Evolutionary conservation across 164 flowering plant genomes (phyloP).

Genomic region (Sextonia rubra): DNA sequence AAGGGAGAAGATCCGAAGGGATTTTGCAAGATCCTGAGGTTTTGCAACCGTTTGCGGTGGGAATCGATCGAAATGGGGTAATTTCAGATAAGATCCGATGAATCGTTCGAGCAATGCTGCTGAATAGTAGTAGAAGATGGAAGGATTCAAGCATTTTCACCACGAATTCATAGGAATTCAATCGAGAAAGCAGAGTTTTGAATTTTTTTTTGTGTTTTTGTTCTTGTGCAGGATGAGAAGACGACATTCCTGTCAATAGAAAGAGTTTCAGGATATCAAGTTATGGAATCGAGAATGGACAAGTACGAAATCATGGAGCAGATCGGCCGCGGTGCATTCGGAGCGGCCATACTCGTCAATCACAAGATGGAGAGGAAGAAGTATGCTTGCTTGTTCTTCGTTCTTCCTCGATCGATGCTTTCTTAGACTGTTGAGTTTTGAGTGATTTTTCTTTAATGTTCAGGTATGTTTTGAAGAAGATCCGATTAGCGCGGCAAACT

Average conservation of each 20-base stretch:
- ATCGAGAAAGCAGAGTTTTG: slow-evolving; percentile 1
- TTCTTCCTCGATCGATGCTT: neutral
- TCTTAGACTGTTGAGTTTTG: slow-evolving; percentile 5
- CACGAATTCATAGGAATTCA: neutral
- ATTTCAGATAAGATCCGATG: neutral
- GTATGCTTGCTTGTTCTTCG: slow-evolving; percentile 25
- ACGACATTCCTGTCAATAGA: too few species aligned
- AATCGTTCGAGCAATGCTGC: neutral
- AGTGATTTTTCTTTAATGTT: slow-evolving; percentile 11
- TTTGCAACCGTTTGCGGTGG: neutral
- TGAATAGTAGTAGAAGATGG: neutral
- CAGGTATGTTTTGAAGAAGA: slow-evolving; percentile 93
- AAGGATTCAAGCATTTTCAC: neutral
- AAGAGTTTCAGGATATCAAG: too few species aligned
- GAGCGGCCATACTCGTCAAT: slow-evolving; percentile 92
- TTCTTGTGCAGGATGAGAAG: neutral
- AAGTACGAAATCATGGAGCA: slow-evolving; percentile 99
- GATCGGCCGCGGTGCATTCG: slow-evolving; percentile 97
- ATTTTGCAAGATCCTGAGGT: neutral
- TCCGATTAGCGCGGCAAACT: slow-evolving; percentile 90
- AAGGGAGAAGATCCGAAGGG: neutral
- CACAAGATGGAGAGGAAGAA: slow-evolving; percentile 88
- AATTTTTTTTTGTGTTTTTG: too few species aligned
- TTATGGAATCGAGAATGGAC: slow-evolving; percentile 91
- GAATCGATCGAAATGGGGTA: neutral